These are phyloP conservation scores for Linnemannia exigua DNA, from an alignment of 192 early-diverging fungal species.

Conservation along the genomic window DNA sequence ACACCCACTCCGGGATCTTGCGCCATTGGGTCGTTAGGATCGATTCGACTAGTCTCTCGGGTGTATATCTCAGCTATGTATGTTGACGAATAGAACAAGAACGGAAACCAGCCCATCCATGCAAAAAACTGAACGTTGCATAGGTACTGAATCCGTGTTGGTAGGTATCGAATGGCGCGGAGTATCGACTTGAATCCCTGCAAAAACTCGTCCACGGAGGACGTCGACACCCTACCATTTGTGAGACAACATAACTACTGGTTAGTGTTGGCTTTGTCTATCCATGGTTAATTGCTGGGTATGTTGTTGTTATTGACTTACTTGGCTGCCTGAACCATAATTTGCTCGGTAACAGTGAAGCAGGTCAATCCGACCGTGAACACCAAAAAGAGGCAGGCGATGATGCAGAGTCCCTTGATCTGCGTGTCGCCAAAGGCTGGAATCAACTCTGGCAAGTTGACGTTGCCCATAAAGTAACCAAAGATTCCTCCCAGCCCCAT, in stretches of 20 bases:
- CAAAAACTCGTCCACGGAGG: slow-evolving; percentile 29
- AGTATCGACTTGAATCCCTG: slow-evolving; percentile 49
- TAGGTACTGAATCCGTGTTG: slow-evolving; percentile 77
- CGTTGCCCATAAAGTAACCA: slow-evolving; percentile 93
- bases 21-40: slow-evolving; percentile 16
- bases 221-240: slow-evolving; percentile 21
- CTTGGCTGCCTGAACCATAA: slow-evolving; percentile 49
- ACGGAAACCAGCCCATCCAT: slow-evolving; percentile 99
- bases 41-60: slow-evolving; percentile 22
- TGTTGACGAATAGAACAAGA: slow-evolving; percentile 83
- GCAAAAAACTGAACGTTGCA: slow-evolving; percentile 96
- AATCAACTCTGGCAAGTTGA: slow-evolving; percentile 78
- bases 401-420: slow-evolving; percentile 83
- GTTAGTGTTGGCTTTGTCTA: neutral
- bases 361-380: slow-evolving; percentile 79
- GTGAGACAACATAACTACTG: neutral
- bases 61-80: slow-evolving; percentile 70
- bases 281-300: neutral
- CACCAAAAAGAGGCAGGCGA: slow-evolving; percentile 79
- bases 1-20: slow-evolving; percentile 25
- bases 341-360: slow-evolving; percentile 67
- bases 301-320: neutral
- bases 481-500: slow-evolving; percentile 87
- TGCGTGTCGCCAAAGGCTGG: slow-evolving; percentile 85
- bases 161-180: slow-evolving; percentile 72